Conservation (phyloP, 1,284 basidiomycete genomes). For the Marasmius oreades region DNA sequence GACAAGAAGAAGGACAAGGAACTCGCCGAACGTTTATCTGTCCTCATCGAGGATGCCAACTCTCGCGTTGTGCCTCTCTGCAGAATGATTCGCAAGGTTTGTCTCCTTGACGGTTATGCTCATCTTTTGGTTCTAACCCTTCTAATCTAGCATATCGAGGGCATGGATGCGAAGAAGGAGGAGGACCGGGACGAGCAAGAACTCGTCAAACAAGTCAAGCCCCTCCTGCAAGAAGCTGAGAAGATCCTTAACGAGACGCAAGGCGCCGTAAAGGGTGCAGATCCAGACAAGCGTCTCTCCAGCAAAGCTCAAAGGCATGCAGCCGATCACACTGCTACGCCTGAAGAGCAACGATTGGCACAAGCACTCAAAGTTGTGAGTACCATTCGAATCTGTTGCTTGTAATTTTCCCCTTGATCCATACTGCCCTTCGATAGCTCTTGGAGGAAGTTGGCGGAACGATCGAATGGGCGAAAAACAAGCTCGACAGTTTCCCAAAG, state of each 20-base stretch:
- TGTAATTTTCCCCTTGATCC: too few species aligned
- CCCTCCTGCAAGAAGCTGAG: slow-evolving; percentile 32
- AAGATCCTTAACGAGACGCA: slow-evolving; percentile 34
- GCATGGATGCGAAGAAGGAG: slow-evolving; percentile 29
- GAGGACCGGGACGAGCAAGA: slow-evolving; percentile 33
- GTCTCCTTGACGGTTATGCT: neutral
- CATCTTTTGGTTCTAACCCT: neutral
- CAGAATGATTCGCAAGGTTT: slow-evolving; percentile 33
- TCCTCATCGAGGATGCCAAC: slow-evolving; percentile 31
- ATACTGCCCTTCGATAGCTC: slow-evolving; percentile 20
- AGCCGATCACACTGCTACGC: slow-evolving; percentile 32
- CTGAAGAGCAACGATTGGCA: slow-evolving; percentile 36
- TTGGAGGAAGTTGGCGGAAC: slow-evolving; percentile 35
- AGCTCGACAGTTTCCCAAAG: slow-evolving; percentile 34
- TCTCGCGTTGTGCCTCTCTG: slow-evolving; percentile 26
- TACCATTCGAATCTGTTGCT: too few species aligned
- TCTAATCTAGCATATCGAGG: slow-evolving; percentile 28
- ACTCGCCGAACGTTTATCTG: slow-evolving; percentile 29
- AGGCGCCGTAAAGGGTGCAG: slow-evolving; percentile 24
- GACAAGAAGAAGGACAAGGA: slow-evolving; percentile 23
- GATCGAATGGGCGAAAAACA: slow-evolving; percentile 35
- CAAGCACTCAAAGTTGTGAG: slow-evolving; percentile 35
- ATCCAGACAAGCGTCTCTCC: slow-evolving; percentile 28
- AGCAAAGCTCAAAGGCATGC: slow-evolving; percentile 32
- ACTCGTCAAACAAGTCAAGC: slow-evolving; percentile 25